Evolutionary conservation across 1,284 basidiomycete species (phyloP).

Genomic region (Volvariella surrecta): DNA sequence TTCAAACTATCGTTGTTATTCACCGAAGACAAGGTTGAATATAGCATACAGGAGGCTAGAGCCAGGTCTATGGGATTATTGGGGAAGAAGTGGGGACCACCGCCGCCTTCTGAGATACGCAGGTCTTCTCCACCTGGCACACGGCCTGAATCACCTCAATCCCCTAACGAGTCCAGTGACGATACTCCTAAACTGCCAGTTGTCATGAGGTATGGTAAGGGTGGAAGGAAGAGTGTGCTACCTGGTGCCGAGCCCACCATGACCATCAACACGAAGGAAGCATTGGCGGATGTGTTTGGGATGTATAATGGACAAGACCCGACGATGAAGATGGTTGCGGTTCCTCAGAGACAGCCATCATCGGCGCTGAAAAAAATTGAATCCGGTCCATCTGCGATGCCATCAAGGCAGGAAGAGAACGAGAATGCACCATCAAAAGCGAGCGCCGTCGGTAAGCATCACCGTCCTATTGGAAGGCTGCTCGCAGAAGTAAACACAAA

Average conservation of each 20-base stretch:
- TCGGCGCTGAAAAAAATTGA: slow-evolving; percentile 60
- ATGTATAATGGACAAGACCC: slow-evolving; percentile 89
- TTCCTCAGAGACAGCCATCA: no score
- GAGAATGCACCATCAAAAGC: slow-evolving; percentile 33
- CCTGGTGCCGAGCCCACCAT: slow-evolving; percentile 29
- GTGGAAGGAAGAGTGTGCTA: no score
- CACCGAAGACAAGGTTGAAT: slow-evolving; percentile 60
- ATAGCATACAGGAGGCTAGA: slow-evolving; percentile 66
- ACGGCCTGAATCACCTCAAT: slow-evolving; percentile 11
- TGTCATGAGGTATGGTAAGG: slow-evolving; percentile 22
- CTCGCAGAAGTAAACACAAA: slow-evolving; percentile 6
- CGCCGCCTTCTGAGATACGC: slow-evolving; percentile 36
- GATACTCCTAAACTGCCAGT: slow-evolving; percentile 31
- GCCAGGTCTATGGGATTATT: slow-evolving; percentile 71
- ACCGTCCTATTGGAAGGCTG: slow-evolving; percentile 5
- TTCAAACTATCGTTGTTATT: slow-evolving; percentile 63
- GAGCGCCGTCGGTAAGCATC: slow-evolving; percentile 23
- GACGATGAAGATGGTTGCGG: slow-evolving; percentile 36
- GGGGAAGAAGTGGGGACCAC: slow-evolving; percentile 73
- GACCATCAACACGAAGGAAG: slow-evolving; percentile 60
- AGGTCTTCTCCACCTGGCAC: no score
- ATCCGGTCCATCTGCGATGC: slow-evolving; percentile 26
- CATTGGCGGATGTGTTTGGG: slow-evolving; percentile 86
- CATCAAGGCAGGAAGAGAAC: slow-evolving; percentile 18
- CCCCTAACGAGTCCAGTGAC: slow-evolving; percentile 44